Base-by-base conservation (phyloP, 495 filamentous ascomycete species). In the Oleoguttula mirabilis region DNA sequence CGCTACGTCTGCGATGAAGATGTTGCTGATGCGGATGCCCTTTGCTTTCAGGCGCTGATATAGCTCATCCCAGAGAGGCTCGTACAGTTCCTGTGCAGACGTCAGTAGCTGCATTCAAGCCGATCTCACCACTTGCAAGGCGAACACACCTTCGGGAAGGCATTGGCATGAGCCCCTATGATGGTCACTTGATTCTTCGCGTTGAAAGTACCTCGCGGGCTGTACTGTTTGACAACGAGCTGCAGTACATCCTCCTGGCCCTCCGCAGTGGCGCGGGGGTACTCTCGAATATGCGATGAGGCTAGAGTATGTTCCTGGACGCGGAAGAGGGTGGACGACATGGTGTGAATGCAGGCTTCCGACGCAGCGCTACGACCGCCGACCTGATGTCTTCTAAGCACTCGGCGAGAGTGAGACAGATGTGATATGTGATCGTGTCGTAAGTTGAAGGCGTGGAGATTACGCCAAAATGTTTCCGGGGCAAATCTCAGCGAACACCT, bases 51-150 rank as follows among this genome's bases (percentile, higher is more conserved):
- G 21, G 2, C 53, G 43, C 3, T 43, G 22, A 14, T 62, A 40
- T 8, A 68, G 52, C 14, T 68, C 65, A 34, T 67, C 64, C 58
- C 65, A 67, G 20, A 70, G 43, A 8, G 66, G 66, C 42, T 70
- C 66, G 41, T 69, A 68, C 14, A 62, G 41, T 43, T 70, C 62
- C 61, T 64, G 22, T 19, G n/a, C n/a, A n/a, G n/a, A n/a, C n/a
- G n/a, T n/a, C n/a, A n/a, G n/a, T n/a, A n/a, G n/a, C n/a, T n/a
- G n/a, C n/a, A n/a, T n/a, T n/a, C n/a, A n/a, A n/a, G n/a, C n/a
- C n/a, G n/a, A n/a, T n/a, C n/a, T n/a, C n/a, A n/a, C n/a, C n/a
- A n/a, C n/a, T n/a, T n/a, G n/a, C n/a, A 10, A 22, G 21, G 4
- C 16, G 31, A 7, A 2, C 24, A 23, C 44, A 62, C 66, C 57